Evolutionary conservation across 371 early-diverging fungal species (phyloP).

Genomic region (Mucor circinelloides): DNA sequence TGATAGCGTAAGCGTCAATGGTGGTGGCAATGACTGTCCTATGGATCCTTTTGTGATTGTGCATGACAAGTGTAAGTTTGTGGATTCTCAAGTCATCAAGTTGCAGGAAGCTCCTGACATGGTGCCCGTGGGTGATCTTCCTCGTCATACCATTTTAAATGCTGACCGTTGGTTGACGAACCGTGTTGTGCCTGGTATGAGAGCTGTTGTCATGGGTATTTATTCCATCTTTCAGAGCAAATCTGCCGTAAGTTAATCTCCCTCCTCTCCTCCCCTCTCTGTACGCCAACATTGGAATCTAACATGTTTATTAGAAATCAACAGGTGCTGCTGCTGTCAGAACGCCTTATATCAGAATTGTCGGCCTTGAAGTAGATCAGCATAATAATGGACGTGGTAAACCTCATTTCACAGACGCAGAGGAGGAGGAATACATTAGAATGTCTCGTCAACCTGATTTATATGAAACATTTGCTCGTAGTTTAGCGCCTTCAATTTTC

Average conservation of each 20-base stretch:
- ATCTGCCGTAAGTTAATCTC: conserved; percentile 34
- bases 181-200: conserved; percentile 93
- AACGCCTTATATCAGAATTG: conserved; percentile 91
- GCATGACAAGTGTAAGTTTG: conserved; percentile 95
- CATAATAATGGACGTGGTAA: conserved; percentile 72
- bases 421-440: conserved; percentile 88
- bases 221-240: conserved; percentile 89
- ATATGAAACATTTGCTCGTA: conserved; percentile 86
- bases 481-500: conserved; percentile 97
- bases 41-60: conserved; percentile 96
- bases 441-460: conserved; percentile 89
- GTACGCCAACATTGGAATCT: background rate
- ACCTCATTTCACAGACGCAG: conserved; percentile 85
- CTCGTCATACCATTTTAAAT: conserved; percentile 93
- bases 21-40: conserved; percentile 64
- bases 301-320: conserved; percentile 32
- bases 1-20: conserved; percentile 46
- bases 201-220: conserved; percentile 95
- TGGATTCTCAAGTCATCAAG: conserved; percentile 98
- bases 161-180: conserved; percentile 91
- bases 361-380: conserved; percentile 87
- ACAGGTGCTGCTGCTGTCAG: conserved; percentile 86
- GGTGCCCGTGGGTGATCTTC: conserved; percentile 99
- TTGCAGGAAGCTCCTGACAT: conserved; percentile 98
- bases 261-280: no score